These are phyloP conservation scores for Nepenthes mirabilis DNA, from an alignment of 148 eudicot genomes.

Conservation along the genomic window DNA sequence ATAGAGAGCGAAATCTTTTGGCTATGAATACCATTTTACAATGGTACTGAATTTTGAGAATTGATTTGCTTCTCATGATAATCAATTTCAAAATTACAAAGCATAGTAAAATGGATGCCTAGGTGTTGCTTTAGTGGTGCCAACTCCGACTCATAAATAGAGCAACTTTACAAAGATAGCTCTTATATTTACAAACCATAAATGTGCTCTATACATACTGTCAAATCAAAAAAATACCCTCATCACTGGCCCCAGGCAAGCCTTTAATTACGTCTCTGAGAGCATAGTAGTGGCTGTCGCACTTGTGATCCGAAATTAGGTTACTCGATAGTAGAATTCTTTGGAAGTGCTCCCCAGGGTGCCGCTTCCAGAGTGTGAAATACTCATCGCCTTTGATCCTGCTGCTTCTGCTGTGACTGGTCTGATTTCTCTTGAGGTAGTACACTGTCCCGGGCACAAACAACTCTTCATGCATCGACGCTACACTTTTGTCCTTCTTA, in stretches of 20 bases:
- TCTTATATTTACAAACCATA: no score
- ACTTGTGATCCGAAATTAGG: constrained; percentile 66
- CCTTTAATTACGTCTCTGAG: constrained; percentile 71
- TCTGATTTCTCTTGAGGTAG: constrained; percentile 50
- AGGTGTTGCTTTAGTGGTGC: no score
- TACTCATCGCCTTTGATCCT: constrained; percentile 17
- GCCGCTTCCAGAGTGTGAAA: constrained; percentile 64
- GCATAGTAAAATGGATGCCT: no score
- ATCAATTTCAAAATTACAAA: no score
- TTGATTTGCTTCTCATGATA: no score
- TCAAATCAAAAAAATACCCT: constrained; percentile 14
- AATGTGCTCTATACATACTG: no score
- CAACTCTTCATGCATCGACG: constrained; percentile 37
- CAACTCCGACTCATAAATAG: no score
- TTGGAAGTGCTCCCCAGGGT: constrained; percentile 71
- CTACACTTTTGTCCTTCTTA: constrained; percentile 12
- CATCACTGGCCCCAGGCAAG: constrained; percentile 30
- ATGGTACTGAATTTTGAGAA: no score
- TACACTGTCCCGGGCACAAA: constrained; percentile 76
- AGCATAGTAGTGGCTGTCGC: constrained; percentile 70
- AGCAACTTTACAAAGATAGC: no score
- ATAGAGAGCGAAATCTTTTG: no score
- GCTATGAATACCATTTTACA: no score
- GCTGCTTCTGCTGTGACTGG: constrained; percentile 8
- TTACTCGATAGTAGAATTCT: constrained; percentile 56